Evolutionary conservation across 306 rosid genomes (phyloP).

Genomic region (Carpinus fangiana): DNA sequence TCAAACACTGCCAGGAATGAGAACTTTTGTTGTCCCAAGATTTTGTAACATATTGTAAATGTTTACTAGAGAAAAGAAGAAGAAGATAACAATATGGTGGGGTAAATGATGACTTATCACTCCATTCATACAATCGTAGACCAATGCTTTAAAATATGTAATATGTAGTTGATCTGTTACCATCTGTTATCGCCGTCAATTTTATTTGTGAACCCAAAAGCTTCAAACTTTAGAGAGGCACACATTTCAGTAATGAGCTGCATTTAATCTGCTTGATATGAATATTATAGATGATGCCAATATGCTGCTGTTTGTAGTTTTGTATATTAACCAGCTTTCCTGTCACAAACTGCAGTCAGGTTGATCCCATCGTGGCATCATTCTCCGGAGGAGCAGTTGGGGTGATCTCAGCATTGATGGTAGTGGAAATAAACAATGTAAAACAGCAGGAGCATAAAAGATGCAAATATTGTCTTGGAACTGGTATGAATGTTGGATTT

Average conservation of each 20-base stretch:
- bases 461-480: constrained; percentile 96
- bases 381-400: constrained; percentile 99
- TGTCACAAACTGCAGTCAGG: constrained; percentile 67
- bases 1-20: not conserved
- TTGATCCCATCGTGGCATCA: constrained; percentile 97
- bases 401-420: constrained; percentile 91
- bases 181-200: not conserved
- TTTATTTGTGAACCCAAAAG: not conserved
- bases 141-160: not conserved
- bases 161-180: not conserved
- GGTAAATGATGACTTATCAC: not conserved
- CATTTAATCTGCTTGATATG: constrained; percentile 8
- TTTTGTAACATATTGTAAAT: not conserved
- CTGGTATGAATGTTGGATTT: constrained; percentile 56
- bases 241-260: not conserved
- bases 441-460: constrained; percentile 94
- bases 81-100: not conserved
- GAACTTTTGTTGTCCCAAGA: not conserved
- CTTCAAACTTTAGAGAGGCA: not conserved
- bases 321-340: constrained; percentile 9
- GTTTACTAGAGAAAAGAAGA: not conserved
- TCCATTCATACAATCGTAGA: not conserved
- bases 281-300: constrained; percentile 17
- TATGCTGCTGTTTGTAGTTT: constrained; percentile 12
- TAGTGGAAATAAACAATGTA: constrained; percentile 96